Conservation (phyloP, 805 yeast species). For the Zygotorulaspora sp. region DNA sequence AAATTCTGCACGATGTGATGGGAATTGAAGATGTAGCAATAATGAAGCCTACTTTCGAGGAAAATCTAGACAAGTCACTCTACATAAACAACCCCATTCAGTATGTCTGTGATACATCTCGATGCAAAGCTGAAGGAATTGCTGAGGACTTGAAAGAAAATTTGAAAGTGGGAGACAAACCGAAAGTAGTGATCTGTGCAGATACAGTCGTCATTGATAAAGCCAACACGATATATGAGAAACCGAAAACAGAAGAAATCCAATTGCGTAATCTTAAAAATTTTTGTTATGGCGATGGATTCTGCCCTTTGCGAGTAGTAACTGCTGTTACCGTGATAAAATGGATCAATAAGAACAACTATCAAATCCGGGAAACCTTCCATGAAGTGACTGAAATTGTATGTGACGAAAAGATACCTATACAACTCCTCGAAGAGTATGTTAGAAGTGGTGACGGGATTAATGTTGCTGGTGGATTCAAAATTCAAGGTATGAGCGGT, state of each 20-base stretch:
- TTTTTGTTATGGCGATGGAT: slow-evolving; percentile 42
- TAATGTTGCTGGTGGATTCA: slow-evolving; percentile 90
- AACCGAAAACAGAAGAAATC: slow-evolving; percentile 57
- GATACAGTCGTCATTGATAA: slow-evolving; percentile 70
- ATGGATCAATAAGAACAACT: slow-evolving; percentile 14
- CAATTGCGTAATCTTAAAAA: slow-evolving; percentile 47
- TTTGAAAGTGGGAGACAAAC: slow-evolving; percentile 8
- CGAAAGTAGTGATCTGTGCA: slow-evolving; percentile 51
- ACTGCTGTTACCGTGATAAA: slow-evolving; percentile 51
- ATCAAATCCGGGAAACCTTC: slow-evolving; percentile 24
- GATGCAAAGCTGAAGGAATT: slow-evolving; percentile 62
- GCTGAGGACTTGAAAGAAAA: slow-evolving; percentile 39
- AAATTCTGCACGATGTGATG: slow-evolving; percentile 56
- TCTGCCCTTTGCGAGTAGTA: slow-evolving; percentile 45
- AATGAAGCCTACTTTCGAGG: slow-evolving; percentile 67
- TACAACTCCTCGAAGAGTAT: slow-evolving; percentile 56
- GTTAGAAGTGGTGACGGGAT: slow-evolving; percentile 68
- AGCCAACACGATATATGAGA: slow-evolving; percentile 64
- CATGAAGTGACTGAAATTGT: slow-evolving; percentile 41
- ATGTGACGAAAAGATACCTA: slow-evolving; percentile 45
- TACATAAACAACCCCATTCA: slow-evolving; percentile 21
- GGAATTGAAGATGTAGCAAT: slow-evolving; percentile 46
- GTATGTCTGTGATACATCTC: slow-evolving; percentile 71
- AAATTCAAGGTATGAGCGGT: slow-evolving; percentile 71
- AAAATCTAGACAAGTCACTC: slow-evolving; percentile 56